phyloP scores from a whole-genome alignment of 2,329 filamentous ascomycete species.

The Cladosporium phlei region DNA sequence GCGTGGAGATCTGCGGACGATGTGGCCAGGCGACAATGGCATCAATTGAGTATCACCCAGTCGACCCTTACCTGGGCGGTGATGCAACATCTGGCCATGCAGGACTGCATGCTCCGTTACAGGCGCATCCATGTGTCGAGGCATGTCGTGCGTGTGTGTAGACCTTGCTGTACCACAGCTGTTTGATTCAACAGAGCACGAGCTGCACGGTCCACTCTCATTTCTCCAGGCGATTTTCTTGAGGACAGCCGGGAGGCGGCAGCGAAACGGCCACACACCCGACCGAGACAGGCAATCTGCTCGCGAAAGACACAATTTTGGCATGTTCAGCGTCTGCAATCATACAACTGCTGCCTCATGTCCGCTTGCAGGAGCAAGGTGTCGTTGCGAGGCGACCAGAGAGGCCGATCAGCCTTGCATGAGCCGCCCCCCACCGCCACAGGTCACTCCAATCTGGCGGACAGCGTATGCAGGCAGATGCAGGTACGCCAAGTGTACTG shows the following conservation, averaged over 20 bases:
- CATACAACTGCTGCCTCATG: slow-evolving; percentile 7
- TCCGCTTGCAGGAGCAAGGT: neutral
- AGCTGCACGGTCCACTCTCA: neutral
- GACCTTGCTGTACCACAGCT: neutral
- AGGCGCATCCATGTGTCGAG: neutral
- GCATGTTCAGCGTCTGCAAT: slow-evolving; percentile 9
- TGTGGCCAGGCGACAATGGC: slow-evolving; percentile 11
- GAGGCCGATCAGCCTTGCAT: slow-evolving; percentile 5
- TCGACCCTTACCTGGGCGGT: slow-evolving; percentile 3
- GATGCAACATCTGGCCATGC: neutral
- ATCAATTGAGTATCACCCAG: neutral
- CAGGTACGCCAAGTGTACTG: neutral
- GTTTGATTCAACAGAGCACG: slow-evolving; percentile 6
- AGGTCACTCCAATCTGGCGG: slow-evolving; percentile 4
- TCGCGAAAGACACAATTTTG: slow-evolving; percentile 4
- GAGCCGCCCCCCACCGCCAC: slow-evolving; percentile 1
- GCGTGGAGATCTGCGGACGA: slow-evolving; percentile 8
- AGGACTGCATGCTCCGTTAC: neutral
- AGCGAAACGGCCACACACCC: neutral
- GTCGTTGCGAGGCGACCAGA: slow-evolving; percentile 9
- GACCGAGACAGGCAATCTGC: slow-evolving; percentile 9
- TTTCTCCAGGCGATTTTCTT: slow-evolving; percentile 4
- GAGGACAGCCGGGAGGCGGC: slow-evolving; percentile 11
- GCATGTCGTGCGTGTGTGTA: neutral
- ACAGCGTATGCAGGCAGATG: neutral